phyloP scores from a whole-genome alignment of 2,329 filamentous ascomycete species.

The Xylaria polymorpha region DNA sequence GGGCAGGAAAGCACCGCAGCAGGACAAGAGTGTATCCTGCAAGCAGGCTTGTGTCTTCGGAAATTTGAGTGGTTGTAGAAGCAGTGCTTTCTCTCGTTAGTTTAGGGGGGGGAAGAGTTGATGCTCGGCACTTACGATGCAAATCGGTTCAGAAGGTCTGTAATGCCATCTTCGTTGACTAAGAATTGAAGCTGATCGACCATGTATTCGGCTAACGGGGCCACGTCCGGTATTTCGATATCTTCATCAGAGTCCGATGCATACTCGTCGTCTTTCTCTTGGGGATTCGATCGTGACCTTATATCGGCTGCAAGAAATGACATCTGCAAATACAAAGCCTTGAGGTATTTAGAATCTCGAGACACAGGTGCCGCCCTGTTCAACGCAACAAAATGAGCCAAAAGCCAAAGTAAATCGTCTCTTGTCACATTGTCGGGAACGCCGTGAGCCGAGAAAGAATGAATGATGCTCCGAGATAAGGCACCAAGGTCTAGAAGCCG shows the following conservation, averaged over 20 bases:
- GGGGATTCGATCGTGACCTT: constrained; percentile 53
- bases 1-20: constrained; percentile 83
- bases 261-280: constrained; percentile 50
- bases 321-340: constrained; percentile 65
- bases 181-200: constrained; percentile 74
- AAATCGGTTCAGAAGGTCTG: constrained; percentile 64
- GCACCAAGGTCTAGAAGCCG: constrained; percentile 53
- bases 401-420: constrained; percentile 68
- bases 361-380: constrained; percentile 53
- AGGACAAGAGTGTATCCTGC: constrained; percentile 89
- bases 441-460: constrained; percentile 48
- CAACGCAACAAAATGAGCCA: constrained; percentile 74
- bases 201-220: constrained; percentile 66
- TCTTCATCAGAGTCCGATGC: constrained; percentile 56
- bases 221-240: constrained; percentile 47
- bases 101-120: constrained; percentile 26
- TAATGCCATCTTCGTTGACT: constrained; percentile 80
- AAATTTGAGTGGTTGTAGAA: constrained; percentile 51
- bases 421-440: constrained; percentile 47
- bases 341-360: constrained; percentile 55
- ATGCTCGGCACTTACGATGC: constrained; percentile 52
- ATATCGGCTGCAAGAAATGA: constrained; percentile 65
- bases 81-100: constrained; percentile 49
- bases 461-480: constrained; percentile 58
- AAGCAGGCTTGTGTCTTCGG: constrained; percentile 75